Evolutionary conservation across 148 eudicot genomes (phyloP).

Genomic region (Vaccinium darrowii): DNA sequence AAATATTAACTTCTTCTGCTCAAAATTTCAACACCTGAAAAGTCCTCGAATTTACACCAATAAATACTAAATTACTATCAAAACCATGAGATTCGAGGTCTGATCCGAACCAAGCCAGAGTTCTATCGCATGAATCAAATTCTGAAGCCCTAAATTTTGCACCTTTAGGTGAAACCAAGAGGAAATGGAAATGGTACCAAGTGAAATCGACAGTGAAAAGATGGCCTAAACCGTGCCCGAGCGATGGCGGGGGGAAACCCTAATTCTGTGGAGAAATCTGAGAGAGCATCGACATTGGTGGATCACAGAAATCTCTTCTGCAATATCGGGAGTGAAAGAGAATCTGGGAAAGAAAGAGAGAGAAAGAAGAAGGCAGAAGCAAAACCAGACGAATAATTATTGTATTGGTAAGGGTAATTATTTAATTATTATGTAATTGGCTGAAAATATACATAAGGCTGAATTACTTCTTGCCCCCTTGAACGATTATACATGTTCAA

Average conservation of each 20-base stretch:
- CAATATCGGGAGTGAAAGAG: slow-evolving; percentile 10
- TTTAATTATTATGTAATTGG: slow-evolving; percentile 1
- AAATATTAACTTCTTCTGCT: slow-evolving; percentile 7
- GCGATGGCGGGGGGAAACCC: not conserved
- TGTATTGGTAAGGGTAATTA: too few relatives aligned
- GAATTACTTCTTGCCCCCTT: not conserved
- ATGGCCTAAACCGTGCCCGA: not conserved
- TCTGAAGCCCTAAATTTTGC: slow-evolving; percentile 23
- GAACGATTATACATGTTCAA: not conserved
- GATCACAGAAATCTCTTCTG: slow-evolving; percentile 25
- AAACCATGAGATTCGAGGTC: slow-evolving; percentile 1
- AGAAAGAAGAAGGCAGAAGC: slow-evolving; percentile 7
- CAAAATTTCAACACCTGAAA: slow-evolving; percentile 12
- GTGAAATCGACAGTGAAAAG: not conserved
- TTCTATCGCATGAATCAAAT: slow-evolving; percentile 14
- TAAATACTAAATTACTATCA: not conserved
- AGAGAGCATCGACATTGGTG: slow-evolving; percentile 29
- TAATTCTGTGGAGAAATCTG: slow-evolving; percentile 7
- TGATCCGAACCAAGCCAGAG: slow-evolving; percentile 14
- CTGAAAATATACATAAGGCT: not conserved
- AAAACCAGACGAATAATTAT: not conserved
- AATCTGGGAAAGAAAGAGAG: not conserved
- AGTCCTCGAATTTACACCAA: not conserved
- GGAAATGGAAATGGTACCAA: not conserved
- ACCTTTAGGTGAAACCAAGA: not conserved